Evolutionary conservation across 768 basidiomycete species (phyloP).

Genomic region (Scleroderma citrinum): DNA sequence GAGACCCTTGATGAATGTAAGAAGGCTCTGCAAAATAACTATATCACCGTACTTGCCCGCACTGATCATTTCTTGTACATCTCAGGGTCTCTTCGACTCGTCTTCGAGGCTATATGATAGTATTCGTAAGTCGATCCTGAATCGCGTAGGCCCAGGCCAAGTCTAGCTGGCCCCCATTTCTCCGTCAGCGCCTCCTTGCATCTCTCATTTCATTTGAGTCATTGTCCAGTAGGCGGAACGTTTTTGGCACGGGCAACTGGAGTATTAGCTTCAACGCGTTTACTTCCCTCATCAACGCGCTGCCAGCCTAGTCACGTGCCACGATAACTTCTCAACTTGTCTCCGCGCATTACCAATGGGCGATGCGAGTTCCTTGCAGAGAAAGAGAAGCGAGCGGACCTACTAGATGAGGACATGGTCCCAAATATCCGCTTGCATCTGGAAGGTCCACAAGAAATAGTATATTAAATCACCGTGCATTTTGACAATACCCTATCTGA

Average conservation of each 20-base stretch:
- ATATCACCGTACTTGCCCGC: background rate
- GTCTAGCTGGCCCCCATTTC: background rate
- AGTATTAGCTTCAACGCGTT: background rate
- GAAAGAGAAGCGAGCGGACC: slow-evolving; percentile 47
- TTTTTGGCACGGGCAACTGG: background rate
- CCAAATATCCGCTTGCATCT: slow-evolving; percentile 38
- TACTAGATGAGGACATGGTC: slow-evolving; percentile 48
- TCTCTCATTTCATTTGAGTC: background rate
- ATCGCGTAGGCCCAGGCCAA: background rate
- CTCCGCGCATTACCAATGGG: too few relatives aligned
- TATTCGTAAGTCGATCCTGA: background rate
- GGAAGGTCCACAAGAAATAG: slow-evolving; percentile 10
- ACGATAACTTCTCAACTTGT: background rate
- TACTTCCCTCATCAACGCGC: background rate
- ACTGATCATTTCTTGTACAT: background rate
- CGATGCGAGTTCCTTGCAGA: slow-evolving; percentile 48
- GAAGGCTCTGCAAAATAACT: background rate
- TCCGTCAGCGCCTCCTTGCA: background rate
- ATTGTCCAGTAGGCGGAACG: background rate
- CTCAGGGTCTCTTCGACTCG: too few relatives aligned
- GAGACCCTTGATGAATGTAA: background rate
- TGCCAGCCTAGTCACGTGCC: slow-evolving; percentile 12
- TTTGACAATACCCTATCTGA: background rate
- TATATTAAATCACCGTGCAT: slow-evolving; percentile 4
- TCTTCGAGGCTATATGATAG: too few relatives aligned